Percentiles rank a stretch among this genome's conserved stretches.
Evolutionary conservation across 1,139 yeast genomes (phyloP).

Genomic region (Blastobotrys indianensis): DNA sequence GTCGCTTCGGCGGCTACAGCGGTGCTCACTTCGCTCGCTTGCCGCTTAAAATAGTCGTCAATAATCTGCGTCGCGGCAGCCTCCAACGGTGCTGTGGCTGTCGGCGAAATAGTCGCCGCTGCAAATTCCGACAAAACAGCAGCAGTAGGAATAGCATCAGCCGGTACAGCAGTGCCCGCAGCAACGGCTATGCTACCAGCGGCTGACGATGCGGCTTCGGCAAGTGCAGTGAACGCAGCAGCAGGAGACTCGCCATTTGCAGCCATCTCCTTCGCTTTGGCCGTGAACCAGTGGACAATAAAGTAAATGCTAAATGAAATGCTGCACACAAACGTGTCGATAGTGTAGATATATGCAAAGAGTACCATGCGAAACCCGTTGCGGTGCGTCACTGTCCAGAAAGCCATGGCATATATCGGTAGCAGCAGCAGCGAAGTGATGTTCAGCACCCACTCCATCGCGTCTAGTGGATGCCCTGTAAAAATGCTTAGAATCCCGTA

Average conservation of each 20-base stretch:
- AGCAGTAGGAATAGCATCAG: conserved; percentile 1
- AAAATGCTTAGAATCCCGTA: conserved; percentile 82
- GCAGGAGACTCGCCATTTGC: conserved; percentile 4
- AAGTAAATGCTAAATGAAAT: conserved; percentile 69
- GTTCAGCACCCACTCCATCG: conserved; percentile 80
- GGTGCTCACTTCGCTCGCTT: conserved; percentile 8
- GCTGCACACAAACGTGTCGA: conserved; percentile 59
- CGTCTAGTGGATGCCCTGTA: conserved; percentile 79
- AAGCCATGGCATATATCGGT: conserved; percentile 62
- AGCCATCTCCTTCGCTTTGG: conserved; percentile 13
- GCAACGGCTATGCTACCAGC: background rate
- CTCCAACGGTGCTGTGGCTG: conserved; percentile 10
- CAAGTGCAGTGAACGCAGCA: background rate
- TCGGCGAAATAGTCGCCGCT: conserved; percentile 11
- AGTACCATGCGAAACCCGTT: conserved; percentile 49
- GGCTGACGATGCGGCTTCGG: background rate
- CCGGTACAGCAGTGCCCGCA: conserved; percentile 1
- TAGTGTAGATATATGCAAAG: conserved; percentile 54
- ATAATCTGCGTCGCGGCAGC: conserved; percentile 9
- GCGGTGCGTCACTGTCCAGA: conserved; percentile 36
- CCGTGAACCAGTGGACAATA: conserved; percentile 65
- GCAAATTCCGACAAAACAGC: conserved; percentile 13
- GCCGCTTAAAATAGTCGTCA: background rate
- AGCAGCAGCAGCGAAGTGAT: conserved; percentile 56
- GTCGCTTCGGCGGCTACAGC: conserved; percentile 12